phyloP scores from a whole-genome alignment of 2,329 filamentous ascomycete species.

The Xylariaceae sp. region DNA sequence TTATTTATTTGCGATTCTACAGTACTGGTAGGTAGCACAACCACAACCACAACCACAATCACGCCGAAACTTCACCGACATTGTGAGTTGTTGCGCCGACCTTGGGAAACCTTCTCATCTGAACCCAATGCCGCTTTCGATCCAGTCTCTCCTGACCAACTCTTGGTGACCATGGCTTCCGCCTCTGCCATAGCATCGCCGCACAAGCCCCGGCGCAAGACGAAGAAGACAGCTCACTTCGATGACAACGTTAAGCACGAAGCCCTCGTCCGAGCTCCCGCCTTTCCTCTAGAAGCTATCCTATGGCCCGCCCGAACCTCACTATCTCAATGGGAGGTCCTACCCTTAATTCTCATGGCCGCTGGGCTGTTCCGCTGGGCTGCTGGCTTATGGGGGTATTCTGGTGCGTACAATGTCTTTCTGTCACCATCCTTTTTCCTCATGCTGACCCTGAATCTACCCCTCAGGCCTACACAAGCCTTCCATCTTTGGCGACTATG shows the following conservation, averaged over 20 bases:
- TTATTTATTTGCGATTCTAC: too few species aligned
- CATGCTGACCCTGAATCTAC: slow-evolving; percentile 15
- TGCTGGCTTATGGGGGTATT: slow-evolving; percentile 92
- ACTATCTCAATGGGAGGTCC: slow-evolving; percentile 87
- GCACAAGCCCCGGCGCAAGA: slow-evolving; percentile 66
- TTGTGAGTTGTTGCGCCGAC: neutral
- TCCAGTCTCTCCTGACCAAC: slow-evolving; percentile 8
- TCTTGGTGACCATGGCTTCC: slow-evolving; percentile 54
- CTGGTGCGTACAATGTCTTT: slow-evolving; percentile 61
- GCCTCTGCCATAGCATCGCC: slow-evolving; percentile 56
- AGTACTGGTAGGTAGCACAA: slow-evolving; percentile 10
- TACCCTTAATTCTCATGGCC: slow-evolving; percentile 87
- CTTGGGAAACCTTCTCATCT: neutral
- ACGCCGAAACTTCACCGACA: neutral
- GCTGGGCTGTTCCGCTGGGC: slow-evolving; percentile 95
- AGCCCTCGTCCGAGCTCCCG: slow-evolving; percentile 64
- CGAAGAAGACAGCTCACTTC: slow-evolving; percentile 56
- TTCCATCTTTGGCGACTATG: slow-evolving; percentile 96
- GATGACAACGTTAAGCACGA: slow-evolving; percentile 49
- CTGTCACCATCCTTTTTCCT: neutral
- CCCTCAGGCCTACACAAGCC: slow-evolving; percentile 74
- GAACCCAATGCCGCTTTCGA: slow-evolving; percentile 25
- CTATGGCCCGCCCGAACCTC: slow-evolving; percentile 89
- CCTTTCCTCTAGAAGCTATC: slow-evolving; percentile 92
- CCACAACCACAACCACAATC: neutral